phyloP scores from a whole-genome alignment of 352 stramenopile genomes.

The Globisporangium cederbergense region DNA sequence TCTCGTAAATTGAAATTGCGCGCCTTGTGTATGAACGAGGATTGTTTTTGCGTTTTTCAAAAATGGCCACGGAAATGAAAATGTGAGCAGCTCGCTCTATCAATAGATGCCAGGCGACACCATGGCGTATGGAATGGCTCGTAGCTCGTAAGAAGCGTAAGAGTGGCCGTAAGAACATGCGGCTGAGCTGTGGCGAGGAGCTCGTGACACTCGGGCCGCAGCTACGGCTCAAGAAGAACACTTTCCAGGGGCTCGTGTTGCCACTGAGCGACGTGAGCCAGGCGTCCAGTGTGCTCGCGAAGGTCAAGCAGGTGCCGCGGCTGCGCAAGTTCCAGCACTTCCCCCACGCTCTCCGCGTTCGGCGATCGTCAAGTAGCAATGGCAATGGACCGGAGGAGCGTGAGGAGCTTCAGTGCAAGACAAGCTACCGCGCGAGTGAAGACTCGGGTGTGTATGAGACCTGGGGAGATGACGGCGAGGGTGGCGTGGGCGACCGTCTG shows the following conservation, averaged over 20 bases:
- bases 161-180: background rate
- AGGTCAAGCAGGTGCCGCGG: conserved; percentile 30
- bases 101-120: background rate
- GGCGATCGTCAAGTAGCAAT: background rate
- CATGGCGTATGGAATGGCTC: background rate
- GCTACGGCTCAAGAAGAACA: conserved; percentile 67
- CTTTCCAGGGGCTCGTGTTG: conserved; percentile 62
- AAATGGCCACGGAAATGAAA: background rate
- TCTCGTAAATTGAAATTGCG: background rate
- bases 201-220: conserved; percentile 43
- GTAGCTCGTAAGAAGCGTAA: background rate
- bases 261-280: conserved; percentile 26
- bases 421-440: conserved; percentile 11
- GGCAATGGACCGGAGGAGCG: background rate
- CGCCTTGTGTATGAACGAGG: no score
- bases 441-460: conserved; percentile 43
- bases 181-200: conserved; percentile 14
- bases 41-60: no score
- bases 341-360: conserved; percentile 45
- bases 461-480: conserved; percentile 47
- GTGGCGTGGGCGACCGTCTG: conserved; percentile 64
- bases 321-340: conserved; percentile 47
- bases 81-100: no score
- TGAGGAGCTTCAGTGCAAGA: conserved; percentile 8
- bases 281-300: conserved; percentile 22